phyloP scores from a whole-genome alignment of 176 grass and related monocot genomes.

The Puya raimondii region DNA sequence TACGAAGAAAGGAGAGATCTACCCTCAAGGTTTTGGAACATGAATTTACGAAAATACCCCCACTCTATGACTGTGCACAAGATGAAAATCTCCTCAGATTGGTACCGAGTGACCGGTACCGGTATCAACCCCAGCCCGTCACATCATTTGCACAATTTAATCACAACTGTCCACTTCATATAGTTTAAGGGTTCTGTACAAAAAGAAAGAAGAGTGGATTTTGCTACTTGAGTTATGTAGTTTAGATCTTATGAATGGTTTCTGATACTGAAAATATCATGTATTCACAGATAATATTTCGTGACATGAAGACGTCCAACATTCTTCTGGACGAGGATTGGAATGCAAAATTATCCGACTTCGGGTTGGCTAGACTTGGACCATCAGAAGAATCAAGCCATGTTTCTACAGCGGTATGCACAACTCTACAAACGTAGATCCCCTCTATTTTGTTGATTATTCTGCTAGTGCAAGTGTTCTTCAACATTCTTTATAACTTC shows the following conservation, averaged over 20 bases:
- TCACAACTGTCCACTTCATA: too few species aligned
- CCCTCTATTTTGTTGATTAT: background rate
- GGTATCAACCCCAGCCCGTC: too few species aligned
- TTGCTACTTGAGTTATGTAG: too few species aligned
- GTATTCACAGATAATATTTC: slow-evolving; percentile 75
- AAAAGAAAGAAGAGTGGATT: too few species aligned
- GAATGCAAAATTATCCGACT: slow-evolving; percentile 91
- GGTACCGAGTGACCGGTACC: too few species aligned
- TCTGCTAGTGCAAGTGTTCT: background rate
- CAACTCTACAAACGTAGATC: background rate
- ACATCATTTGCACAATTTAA: too few species aligned
- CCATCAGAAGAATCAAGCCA: slow-evolving; percentile 58
- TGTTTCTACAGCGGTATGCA: slow-evolving; percentile 80
- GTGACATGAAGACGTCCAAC: slow-evolving; percentile 93
- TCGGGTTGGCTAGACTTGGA: slow-evolving; percentile 87
- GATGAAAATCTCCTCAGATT: too few species aligned
- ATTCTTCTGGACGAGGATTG: slow-evolving; percentile 85
- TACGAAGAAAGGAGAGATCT: too few species aligned
- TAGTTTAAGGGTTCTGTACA: too few species aligned
- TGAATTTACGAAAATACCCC: too few species aligned
- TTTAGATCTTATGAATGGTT: background rate
- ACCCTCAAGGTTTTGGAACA: too few species aligned
- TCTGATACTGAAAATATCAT: background rate
- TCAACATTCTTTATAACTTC: background rate
- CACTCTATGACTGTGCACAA: too few species aligned